phyloP scores from a whole-genome alignment of 2,329 filamentous ascomycete genomes.

The Didymella lethalis region DNA sequence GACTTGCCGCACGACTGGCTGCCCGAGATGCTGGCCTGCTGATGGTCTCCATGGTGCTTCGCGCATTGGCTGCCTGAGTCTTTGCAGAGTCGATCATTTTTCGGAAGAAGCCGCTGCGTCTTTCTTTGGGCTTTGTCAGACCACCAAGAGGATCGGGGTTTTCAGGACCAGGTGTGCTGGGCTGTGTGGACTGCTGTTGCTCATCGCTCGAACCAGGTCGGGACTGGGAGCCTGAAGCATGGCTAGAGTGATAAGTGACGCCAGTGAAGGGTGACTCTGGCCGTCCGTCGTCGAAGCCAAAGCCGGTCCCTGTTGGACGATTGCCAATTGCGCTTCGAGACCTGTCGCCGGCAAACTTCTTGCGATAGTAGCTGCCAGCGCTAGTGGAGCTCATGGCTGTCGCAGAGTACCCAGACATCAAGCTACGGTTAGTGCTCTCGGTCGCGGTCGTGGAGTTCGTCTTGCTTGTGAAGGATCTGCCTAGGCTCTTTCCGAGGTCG shows the following conservation, averaged over 20 bases:
- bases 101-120: constrained; percentile 89
- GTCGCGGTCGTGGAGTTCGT: constrained; percentile 76
- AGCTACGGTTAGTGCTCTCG: constrained; percentile 78
- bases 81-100: constrained; percentile 95
- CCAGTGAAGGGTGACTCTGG: constrained; percentile 71
- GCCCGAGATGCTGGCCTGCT: constrained; percentile 54
- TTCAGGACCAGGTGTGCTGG: constrained; percentile 67
- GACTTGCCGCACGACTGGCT: constrained; percentile 50
- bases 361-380: constrained; percentile 88
- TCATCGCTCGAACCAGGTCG: constrained; percentile 60
- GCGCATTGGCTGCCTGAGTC: constrained; percentile 87
- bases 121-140: constrained; percentile 75
- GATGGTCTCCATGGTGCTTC: constrained; percentile 75
- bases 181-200: constrained; percentile 50
- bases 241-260: constrained; percentile 90
- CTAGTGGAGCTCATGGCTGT: constrained; percentile 93
- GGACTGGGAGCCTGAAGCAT: constrained; percentile 62
- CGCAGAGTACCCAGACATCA: constrained; percentile 94
- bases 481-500: constrained; percentile 75
- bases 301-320: constrained; percentile 48
- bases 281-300: constrained; percentile 51
- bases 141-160: constrained; percentile 77
- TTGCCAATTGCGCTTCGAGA: constrained; percentile 71
- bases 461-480: constrained; percentile 85
- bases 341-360: constrained; percentile 64